Evolutionary conservation across 192 early-diverging fungal genomes (phyloP).

Genomic region (Dissophora ornata): DNA sequence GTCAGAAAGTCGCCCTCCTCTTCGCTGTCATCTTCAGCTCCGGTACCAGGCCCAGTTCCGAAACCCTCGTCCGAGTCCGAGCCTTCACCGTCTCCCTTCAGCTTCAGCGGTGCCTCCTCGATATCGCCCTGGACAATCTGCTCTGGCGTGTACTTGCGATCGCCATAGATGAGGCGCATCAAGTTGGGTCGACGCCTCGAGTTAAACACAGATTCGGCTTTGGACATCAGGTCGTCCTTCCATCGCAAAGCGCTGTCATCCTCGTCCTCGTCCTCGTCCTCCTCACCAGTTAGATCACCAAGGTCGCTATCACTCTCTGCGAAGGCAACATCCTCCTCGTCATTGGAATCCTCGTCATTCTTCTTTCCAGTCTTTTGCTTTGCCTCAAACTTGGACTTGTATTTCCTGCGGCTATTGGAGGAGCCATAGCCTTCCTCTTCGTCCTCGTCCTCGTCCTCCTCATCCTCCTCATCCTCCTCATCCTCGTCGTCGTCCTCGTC

Average conservation of each 20-base stretch:
- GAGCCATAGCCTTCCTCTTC: constrained; percentile 51
- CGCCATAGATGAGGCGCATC: constrained; percentile 91
- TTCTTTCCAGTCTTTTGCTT: constrained; percentile 50
- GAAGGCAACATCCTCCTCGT: constrained; percentile 61
- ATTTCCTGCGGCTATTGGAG: constrained; percentile 40
- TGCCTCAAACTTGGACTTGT: constrained; percentile 53
- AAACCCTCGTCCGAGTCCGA: constrained; percentile 56
- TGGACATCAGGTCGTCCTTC: constrained; percentile 76
- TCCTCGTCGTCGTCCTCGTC: constrained; percentile 57
- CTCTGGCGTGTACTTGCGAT: constrained; percentile 60
- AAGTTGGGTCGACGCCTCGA: constrained; percentile 77
- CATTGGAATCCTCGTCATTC: constrained; percentile 59
- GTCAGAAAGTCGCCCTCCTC: constrained; percentile 73
- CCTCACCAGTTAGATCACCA: constrained; percentile 55
- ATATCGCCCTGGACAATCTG: constrained; percentile 57
- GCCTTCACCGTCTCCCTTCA: constrained; percentile 34
- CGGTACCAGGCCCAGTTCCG: constrained; percentile 58
- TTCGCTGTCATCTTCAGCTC: constrained; percentile 55
- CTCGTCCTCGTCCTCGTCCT: constrained; percentile 58
- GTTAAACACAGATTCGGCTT: constrained; percentile 68
- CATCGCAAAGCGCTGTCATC: constrained; percentile 69
- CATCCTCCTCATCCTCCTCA: constrained; percentile 46
- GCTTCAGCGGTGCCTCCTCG: constrained; percentile 36
- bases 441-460: constrained; percentile 50
- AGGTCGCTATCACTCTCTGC: constrained; percentile 84